Conservation (phyloP, 176 grass and related monocot species). For the Elymus sibiricus region DNA sequence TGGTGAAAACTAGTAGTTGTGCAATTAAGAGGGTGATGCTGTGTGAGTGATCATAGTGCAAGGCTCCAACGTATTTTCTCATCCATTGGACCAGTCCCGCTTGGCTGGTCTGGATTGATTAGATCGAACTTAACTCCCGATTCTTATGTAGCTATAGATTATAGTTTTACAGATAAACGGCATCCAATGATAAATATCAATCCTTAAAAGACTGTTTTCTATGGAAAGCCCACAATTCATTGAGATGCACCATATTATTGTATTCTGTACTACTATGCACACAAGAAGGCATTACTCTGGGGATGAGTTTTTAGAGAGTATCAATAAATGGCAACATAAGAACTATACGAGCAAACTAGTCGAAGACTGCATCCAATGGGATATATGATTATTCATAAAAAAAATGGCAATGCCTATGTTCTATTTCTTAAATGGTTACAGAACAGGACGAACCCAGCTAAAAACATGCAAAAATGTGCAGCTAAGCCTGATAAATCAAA, state of each 20-base stretch:
- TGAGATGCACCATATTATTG: conserved; percentile 12
- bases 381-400: neutral
- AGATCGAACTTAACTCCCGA: neutral
- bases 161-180: neutral
- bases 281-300: neutral
- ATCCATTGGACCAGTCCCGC: neutral
- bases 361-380: neutral
- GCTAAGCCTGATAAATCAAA: conserved; percentile 8
- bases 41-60: neutral
- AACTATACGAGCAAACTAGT: neutral
- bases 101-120: neutral
- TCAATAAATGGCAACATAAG: neutral
- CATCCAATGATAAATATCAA: neutral
- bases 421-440: neutral
- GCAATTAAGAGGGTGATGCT: neutral
- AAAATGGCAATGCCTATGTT: neutral
- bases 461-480: neutral
- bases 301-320: neutral
- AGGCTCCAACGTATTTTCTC: neutral
- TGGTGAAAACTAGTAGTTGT: neutral
- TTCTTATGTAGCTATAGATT: neutral
- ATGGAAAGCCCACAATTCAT: neutral
- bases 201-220: neutral
- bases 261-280: conserved; percentile 14
- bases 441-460: neutral